Percentiles rank a stretch among this genome's conserved stretches.
Evolutionary conservation across 345 rosid species (phyloP).

Genomic region (Raphanus raphanistrum): DNA sequence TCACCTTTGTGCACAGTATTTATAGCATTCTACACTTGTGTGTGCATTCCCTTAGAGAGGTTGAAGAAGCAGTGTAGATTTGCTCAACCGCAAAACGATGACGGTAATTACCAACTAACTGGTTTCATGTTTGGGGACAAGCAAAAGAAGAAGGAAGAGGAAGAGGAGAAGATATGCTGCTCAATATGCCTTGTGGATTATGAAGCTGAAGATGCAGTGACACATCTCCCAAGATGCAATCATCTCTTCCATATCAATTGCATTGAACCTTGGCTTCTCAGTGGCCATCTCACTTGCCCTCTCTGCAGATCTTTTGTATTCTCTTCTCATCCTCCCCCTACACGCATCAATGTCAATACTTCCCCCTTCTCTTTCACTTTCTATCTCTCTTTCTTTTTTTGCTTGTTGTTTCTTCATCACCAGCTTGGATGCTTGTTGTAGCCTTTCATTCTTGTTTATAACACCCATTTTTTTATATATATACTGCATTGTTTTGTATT

Average conservation of each 20-base stretch:
- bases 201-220: slow-evolving; percentile 49
- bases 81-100: not conserved
- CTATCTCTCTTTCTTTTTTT: slow-evolving; percentile 21
- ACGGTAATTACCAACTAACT: slow-evolving; percentile 24
- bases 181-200: slow-evolving; percentile 66
- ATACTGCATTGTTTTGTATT: not conserved
- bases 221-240: slow-evolving; percentile 51
- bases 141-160: slow-evolving; percentile 20
- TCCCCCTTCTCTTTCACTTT: slow-evolving; percentile 4
- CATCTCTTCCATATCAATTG: slow-evolving; percentile 67
- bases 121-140: slow-evolving; percentile 42
- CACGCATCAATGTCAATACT: not conserved
- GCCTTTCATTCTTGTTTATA: slow-evolving; percentile 8
- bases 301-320: slow-evolving; percentile 63
- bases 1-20: slow-evolving; percentile 50
- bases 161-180: slow-evolving; percentile 44
- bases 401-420: slow-evolving; percentile 34
- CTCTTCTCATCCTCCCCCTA: slow-evolving; percentile 19
- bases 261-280: slow-evolving; percentile 61
- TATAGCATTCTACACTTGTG: slow-evolving; percentile 55
- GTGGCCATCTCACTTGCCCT: slow-evolving; percentile 67
- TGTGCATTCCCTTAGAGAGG: slow-evolving; percentile 51
- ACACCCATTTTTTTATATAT: slow-evolving; percentile 14
- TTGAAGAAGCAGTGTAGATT: slow-evolving; percentile 10
- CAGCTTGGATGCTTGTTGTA: slow-evolving; percentile 26